These are phyloP conservation scores for Candida dubliniensis DNA, from an alignment of 1,139 yeast genomes.

Conservation along the genomic window DNA sequence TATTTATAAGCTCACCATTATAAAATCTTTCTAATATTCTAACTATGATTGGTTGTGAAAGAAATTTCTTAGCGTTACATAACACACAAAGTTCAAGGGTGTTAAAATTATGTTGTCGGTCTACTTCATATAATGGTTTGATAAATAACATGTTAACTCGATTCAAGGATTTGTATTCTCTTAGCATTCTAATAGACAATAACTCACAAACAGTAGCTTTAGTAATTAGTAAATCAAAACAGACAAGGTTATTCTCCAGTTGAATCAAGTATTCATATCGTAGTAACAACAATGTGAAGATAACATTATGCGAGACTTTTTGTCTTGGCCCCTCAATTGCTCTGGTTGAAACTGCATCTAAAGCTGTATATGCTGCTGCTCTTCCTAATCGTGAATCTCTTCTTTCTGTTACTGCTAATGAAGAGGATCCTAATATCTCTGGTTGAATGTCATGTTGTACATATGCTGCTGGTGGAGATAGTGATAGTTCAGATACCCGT, in stretches of 20 bases:
- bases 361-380: no score
- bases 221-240: conserved; percentile 49
- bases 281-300: conserved; percentile 36
- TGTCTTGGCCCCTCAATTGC: conserved; percentile 12
- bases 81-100: conserved; percentile 57
- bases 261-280: conserved; percentile 51
- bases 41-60: conserved; percentile 57
- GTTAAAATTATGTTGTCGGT: conserved; percentile 29
- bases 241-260: conserved; percentile 47
- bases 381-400: no score
- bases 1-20: conserved; percentile 47
- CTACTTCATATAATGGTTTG: conserved; percentile 37
- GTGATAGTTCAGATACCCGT: not conserved
- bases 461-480: no score
- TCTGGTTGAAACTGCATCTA: not conserved
- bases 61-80: conserved; percentile 53
- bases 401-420: no score
- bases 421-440: no score
- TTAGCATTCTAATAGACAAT: conserved; percentile 51
- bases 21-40: conserved; percentile 53
- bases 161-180: conserved; percentile 49
- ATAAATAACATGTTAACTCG: conserved; percentile 45
- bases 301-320: conserved; percentile 26
- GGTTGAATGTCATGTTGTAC: no score
- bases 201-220: conserved; percentile 58